Percentiles rank a stretch among this genome's conserved stretches.
Evolutionary conservation across 495 filamentous ascomycete species (phyloP).

Genomic region (Aspergillus carlsbadensis): DNA sequence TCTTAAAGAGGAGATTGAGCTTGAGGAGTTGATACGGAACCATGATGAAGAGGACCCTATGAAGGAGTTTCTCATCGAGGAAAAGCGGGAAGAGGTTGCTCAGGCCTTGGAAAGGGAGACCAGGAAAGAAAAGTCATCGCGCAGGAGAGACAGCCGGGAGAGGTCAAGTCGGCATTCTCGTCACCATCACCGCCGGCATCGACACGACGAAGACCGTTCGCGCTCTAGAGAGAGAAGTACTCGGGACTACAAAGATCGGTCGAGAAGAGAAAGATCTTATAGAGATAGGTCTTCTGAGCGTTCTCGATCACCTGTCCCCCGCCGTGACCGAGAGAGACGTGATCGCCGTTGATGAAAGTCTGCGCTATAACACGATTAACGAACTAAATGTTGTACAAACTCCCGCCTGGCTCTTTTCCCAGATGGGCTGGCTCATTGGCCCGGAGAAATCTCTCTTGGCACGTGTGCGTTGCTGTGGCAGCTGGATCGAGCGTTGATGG

Average conservation of each 20-base stretch:
- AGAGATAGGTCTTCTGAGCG: conserved; percentile 28
- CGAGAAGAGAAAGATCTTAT: conserved; percentile 21
- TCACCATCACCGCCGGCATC: conserved; percentile 49
- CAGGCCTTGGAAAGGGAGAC: conserved; percentile 60
- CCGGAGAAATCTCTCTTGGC: neutral
- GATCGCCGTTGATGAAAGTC: conserved; percentile 33
- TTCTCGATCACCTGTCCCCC: conserved; percentile 37
- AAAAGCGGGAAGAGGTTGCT: conserved; percentile 86
- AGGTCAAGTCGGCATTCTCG: conserved; percentile 53
- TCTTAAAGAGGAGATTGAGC: conserved; percentile 71
- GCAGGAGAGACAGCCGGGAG: conserved; percentile 39
- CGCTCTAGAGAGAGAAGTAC: conserved; percentile 31
- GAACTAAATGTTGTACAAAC: conserved; percentile 7
- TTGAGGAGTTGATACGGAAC: conserved; percentile 69
- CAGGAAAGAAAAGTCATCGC: conserved; percentile 38
- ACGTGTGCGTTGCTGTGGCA: too few relatives aligned
- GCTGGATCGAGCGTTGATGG: too few relatives aligned
- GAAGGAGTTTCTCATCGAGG: conserved; percentile 83
- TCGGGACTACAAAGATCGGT: conserved; percentile 24
- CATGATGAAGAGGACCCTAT: conserved; percentile 97
- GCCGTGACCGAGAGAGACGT: conserved; percentile 33
- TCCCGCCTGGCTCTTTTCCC: neutral
- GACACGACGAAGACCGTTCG: conserved; percentile 35
- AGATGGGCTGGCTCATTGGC: neutral
- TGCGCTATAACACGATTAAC: neutral